Conservation (phyloP, 208 protist genomes). For the Leishmania guyanensis region DNA sequence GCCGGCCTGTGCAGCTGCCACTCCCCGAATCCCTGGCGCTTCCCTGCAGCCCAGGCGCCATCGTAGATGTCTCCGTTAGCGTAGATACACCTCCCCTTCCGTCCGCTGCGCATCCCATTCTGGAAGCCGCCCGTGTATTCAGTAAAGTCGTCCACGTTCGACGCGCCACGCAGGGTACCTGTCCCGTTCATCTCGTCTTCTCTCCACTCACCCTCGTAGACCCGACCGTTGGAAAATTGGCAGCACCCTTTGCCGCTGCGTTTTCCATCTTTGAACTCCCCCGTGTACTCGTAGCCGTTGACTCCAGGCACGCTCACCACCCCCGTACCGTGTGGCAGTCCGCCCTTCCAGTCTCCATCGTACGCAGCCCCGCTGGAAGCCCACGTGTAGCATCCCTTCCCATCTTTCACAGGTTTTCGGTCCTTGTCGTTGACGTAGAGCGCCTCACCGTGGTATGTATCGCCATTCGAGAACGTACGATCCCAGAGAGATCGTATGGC, state of each 20-base stretch:
- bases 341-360: constrained; percentile 53
- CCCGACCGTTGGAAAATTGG: constrained; percentile 68
- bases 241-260: constrained; percentile 76
- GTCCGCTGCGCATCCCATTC: constrained; percentile 55
- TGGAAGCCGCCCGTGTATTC: constrained; percentile 76
- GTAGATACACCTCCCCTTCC: constrained; percentile 66
- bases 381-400: constrained; percentile 67
- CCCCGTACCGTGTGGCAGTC: constrained; percentile 63
- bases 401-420: constrained; percentile 58
- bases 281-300: constrained; percentile 72
- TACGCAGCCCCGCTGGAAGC: constrained; percentile 57
- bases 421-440: constrained; percentile 61
- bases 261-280: constrained; percentile 55
- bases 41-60: constrained; percentile 62
- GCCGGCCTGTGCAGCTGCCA: constrained; percentile 32
- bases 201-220: constrained; percentile 84
- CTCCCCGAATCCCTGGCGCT: constrained; percentile 71
- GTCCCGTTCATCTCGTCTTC: constrained; percentile 80
- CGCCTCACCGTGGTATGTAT: constrained; percentile 67
- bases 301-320: constrained; percentile 51
- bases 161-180: constrained; percentile 54
- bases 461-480: constrained; percentile 74
- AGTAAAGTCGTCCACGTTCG: constrained; percentile 58
- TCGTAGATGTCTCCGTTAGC: constrained; percentile 77
- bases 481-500: constrained; percentile 46